Percentiles rank a stretch among this genome's conserved stretches.
Evolutionary conservation across 192 early-diverging fungal species (phyloP).

Genomic region (Dispira simplex): DNA sequence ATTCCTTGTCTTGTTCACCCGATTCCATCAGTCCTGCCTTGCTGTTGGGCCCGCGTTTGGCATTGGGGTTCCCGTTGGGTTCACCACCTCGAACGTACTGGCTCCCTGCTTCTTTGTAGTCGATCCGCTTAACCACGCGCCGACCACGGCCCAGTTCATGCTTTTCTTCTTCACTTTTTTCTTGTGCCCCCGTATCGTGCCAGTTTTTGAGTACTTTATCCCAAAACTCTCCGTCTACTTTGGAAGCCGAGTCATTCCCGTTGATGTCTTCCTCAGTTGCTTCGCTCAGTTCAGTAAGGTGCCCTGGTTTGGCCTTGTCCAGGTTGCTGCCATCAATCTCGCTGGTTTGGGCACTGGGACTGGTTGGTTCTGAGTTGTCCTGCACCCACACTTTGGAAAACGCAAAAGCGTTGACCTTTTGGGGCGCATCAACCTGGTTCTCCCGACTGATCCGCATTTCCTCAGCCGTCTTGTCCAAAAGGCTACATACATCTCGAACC

Average conservation of each 20-base stretch:
- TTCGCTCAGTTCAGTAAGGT: neutral
- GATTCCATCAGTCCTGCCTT: neutral
- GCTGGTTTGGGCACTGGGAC: conserved; percentile 5
- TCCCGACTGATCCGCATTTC: neutral
- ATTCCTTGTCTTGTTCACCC: neutral
- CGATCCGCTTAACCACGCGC: neutral
- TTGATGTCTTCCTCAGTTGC: conserved; percentile 25
- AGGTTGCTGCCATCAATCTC: conserved; percentile 5
- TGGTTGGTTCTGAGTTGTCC: conserved; percentile 22
- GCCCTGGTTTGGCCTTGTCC: neutral
- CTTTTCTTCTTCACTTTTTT: neutral
- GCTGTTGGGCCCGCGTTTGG: neutral
- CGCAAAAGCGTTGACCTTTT: conserved; percentile 21
- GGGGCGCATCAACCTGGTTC: neutral
- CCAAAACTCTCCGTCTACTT: conserved; percentile 17
- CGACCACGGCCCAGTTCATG: neutral
- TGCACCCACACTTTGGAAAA: conserved; percentile 49
- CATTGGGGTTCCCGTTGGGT: neutral
- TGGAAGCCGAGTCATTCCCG: neutral
- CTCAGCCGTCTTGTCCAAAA: neutral
- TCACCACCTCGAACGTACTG: neutral
- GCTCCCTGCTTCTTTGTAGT: neutral
- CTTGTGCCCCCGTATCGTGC: neutral
- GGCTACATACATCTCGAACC: neutral
- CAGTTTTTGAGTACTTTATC: conserved; percentile 15